Evolutionary conservation across 73 alveolate species (phyloP), one percentile per base, ranked within the genome.

Genomic region (Paramecium primaurelia): DNA sequence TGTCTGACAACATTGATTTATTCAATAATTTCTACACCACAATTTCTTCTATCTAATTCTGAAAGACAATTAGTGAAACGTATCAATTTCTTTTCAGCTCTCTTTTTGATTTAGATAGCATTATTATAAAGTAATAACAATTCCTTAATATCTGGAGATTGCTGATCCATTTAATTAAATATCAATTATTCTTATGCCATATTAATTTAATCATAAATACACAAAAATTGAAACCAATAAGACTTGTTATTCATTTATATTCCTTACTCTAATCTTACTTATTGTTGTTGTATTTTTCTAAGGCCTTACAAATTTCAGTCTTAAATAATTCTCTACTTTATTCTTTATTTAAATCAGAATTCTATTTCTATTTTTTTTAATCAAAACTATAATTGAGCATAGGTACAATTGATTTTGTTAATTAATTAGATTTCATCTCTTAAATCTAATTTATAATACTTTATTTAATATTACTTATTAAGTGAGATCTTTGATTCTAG

Each of bases 81-180:
- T 6, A 45, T 80, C 36, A 80, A 28, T 47, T 44, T 42, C 58
- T 44, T 80, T 28, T 80, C 91, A 25, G 91, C 91, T 49, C 58
- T 80, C 49, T 80, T 80, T 10, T 80, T 80, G 28, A 80, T 26
- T n/a, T 47, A 10, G 12, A 34, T 20, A 5, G 91, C 75, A 80
- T 47, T 80, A 28, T 40, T 80, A 47, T 80, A 80, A 1, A 80
- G 71, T 4, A 18, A 30, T 4, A 80, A 64, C 42, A 80, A 49
- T 32, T 80, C 91, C 30, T 47, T 80, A 8, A 80, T 64, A 64
- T 64, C 84, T 64, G 84, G 2, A 28, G 28, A 64, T 34, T 64
- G 47, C 51, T 64, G 28, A 11, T 64, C 51, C 84, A 64, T 64
- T 32, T 12, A 64, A 32, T 32, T 64, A 64, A 64, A 32, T 32